These are phyloP conservation scores for Leucosporidium scottii DNA, from an alignment of 768 basidiomycete genomes.

Conservation along the genomic window DNA sequence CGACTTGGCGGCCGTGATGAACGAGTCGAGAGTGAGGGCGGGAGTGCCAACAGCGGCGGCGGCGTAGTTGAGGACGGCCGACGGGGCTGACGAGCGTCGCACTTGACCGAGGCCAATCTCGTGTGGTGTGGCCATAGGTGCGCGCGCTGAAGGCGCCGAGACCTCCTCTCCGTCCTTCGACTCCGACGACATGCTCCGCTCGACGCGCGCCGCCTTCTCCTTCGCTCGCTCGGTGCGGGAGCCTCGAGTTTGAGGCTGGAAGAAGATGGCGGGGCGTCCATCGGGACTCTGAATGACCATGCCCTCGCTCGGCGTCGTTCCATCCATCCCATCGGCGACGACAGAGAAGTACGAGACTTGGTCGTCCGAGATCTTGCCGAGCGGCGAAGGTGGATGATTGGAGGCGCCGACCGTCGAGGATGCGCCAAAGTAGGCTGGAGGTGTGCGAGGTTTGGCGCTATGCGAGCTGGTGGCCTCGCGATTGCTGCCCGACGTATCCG, in stretches of 20 bases:
- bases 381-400: constrained; percentile 21
- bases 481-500: constrained; percentile 6
- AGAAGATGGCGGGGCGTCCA: constrained; percentile 92
- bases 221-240: constrained; percentile 1
- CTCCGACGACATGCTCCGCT: constrained; percentile 10
- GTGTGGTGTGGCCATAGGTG: constrained; percentile 12
- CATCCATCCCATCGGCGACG: constrained; percentile 43
- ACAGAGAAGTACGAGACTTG: constrained; percentile 30
- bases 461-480: not conserved
- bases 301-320: constrained; percentile 71
- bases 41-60: constrained; percentile 18
- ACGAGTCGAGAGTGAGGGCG: constrained; percentile 30
- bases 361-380: constrained; percentile 21
- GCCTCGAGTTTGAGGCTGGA: constrained; percentile 56
- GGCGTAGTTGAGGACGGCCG: not conserved
- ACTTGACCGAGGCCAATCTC: constrained; percentile 24
- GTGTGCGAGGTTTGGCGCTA: constrained; percentile 24
- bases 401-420: not conserved
- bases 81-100: not conserved
- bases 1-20: constrained; percentile 24
- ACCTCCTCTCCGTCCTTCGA: not conserved
- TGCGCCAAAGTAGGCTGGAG: constrained; percentile 21
- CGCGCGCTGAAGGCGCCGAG: constrained; percentile 3
- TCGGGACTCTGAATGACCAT: constrained; percentile 86
- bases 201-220: constrained; percentile 9